Evolutionary conservation across 1,284 basidiomycete species (phyloP), one percentile per base, ranked within the genome.

Genomic region (Caloboletus firmus): DNA sequence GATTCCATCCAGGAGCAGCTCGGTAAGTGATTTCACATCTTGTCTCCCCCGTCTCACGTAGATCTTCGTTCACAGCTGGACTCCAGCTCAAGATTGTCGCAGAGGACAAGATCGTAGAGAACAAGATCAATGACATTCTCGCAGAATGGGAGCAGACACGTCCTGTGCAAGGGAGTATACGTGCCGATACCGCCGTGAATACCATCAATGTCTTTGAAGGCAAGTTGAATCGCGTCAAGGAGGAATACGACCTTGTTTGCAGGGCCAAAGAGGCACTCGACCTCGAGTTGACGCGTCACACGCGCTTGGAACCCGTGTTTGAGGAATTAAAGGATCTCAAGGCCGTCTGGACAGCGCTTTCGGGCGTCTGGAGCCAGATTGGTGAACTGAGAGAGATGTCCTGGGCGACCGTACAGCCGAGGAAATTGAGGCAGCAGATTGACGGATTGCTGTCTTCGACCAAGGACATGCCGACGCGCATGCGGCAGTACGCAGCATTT

Each of bases 401-500:
- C 4, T 99, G 97, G 97, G 84, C 90, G 5, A 93, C 91, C 1
- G 87, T 98, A 30, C 93, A 96, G 68, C 92, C 97, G 18, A 84
- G 97, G 64, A 98, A 98, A 74, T 73, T 99, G 55, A 87, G 97
- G 60, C 93, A 96, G 67, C 91, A 95, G 63, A 87, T 99, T 54
- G 97, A 99, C 65, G 85, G 81, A 4, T 79, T 99, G 50, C 74
- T 99, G 49, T 81, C 82, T 26, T 94, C 93, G 31, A 98, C 95
- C 18, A 95, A 95, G 73, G 96, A 98, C 49, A 96, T 99, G 95
- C 97, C 97, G 0, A 97, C 93, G 46, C 83, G 95, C 53, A 99
- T 99, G 97, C 85, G 97, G 56, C 97, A 99, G 71, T 99, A 99
- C 70, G 93, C 95, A 10, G 97, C 97, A 0, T 99, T 98, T 67